These are phyloP conservation scores for Fusarium annulatum DNA, from an alignment of 2,329 filamentous ascomycete species.

Conservation along the genomic window DNA sequence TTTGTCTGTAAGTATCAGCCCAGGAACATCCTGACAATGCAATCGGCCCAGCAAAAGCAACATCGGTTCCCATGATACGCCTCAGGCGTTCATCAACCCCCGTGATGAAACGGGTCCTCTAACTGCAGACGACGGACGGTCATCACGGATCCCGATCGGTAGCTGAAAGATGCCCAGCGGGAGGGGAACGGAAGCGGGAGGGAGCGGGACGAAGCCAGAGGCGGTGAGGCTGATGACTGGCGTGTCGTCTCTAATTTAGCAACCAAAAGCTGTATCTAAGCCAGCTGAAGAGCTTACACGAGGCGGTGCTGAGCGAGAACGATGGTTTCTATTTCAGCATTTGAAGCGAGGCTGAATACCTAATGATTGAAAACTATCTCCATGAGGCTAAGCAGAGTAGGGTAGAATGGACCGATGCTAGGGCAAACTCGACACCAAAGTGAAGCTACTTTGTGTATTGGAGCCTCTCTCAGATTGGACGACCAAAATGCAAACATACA, in stretches of 20 bases:
- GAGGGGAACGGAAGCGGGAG: conserved; percentile 42
- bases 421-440: conserved; percentile 3
- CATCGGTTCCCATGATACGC: conserved; percentile 16
- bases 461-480: conserved; percentile 16
- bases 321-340: conserved; percentile 21
- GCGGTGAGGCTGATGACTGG: conserved; percentile 44
- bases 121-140: conserved; percentile 1
- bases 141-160: conserved; percentile 33
- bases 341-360: conserved; percentile 13
- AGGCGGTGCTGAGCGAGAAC: conserved; percentile 31
- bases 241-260: conserved; percentile 18
- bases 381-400: conserved; percentile 7
- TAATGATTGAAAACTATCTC: background rate
- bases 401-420: conserved; percentile 7
- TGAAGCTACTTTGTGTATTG: background rate
- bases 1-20: conserved; percentile 21
- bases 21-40: conserved; percentile 26
- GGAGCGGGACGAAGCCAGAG: conserved; percentile 46
- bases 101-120: conserved; percentile 22
- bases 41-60: conserved; percentile 23
- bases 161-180: conserved; percentile 39
- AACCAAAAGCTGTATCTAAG: conserved; percentile 6
- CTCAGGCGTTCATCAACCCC: conserved; percentile 23
- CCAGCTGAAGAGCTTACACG: conserved; percentile 25
- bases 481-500: conserved; percentile 17